A percentile compares a stretch with the other conserved stretches of the same genome.
phyloP scores from a whole-genome alignment of 495 filamentous ascomycete genomes.

The Hypoxylon fragiforme region DNA sequence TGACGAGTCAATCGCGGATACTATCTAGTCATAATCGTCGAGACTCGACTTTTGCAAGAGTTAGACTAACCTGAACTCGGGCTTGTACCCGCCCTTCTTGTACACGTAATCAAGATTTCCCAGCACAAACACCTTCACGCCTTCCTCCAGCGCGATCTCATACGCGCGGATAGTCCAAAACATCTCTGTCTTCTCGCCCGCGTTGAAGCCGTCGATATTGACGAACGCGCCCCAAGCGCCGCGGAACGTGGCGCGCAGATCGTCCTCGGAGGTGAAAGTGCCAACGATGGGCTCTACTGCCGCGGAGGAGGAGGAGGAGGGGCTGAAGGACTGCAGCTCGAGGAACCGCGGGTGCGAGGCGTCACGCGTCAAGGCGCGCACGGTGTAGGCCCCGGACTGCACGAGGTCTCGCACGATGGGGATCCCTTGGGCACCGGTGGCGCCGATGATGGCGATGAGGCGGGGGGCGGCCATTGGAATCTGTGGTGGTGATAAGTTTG shows the following conservation, averaged over 20 bases:
- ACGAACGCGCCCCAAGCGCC: conserved; percentile 55
- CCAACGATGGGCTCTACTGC: conserved; percentile 53
- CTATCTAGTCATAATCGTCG: no score
- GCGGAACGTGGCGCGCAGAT: conserved; percentile 48
- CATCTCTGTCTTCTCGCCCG: conserved; percentile 57
- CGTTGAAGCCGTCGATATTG: conserved; percentile 58
- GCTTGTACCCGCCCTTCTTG: conserved; percentile 51
- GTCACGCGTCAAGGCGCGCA: conserved; percentile 55
- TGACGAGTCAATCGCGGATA: no score
- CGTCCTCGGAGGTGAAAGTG: conserved; percentile 48
- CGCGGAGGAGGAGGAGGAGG: no score
- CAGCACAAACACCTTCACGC: conserved; percentile 57
- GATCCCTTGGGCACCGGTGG: conserved; percentile 59
- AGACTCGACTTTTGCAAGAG: no score
- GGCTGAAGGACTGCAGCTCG: conserved; percentile 40
- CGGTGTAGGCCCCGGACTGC: conserved; percentile 44
- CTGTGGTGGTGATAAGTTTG: not conserved
- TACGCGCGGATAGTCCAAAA: conserved; percentile 60
- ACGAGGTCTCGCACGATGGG: conserved; percentile 52
- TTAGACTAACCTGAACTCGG: conserved; percentile 45
- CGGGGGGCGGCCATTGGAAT: conserved; percentile 33
- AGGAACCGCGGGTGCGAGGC: conserved; percentile 43
- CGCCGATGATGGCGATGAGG: conserved; percentile 53
- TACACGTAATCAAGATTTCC: conserved; percentile 52
- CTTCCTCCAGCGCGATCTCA: conserved; percentile 55